A percentile compares a stretch with the other conserved stretches of the same genome.
Conservation (phyloP, 1,284 basidiomycete genomes). For the Athelia sp. region DNA sequence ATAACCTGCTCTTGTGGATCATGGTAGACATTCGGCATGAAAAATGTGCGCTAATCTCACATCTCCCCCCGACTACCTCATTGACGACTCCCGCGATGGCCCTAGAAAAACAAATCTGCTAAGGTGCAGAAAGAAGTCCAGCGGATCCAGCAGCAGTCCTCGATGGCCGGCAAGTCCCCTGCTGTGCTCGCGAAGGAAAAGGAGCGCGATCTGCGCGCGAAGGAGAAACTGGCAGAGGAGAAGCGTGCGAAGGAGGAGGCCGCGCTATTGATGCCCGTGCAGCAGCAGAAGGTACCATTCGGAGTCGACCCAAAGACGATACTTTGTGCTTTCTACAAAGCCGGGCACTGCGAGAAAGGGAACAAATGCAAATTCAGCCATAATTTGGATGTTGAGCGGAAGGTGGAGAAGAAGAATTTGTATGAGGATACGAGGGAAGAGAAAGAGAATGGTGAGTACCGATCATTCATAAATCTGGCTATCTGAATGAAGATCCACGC, state of each 20-base stretch:
- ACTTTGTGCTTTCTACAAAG: slow-evolving; percentile 86
- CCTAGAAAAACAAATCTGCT: slow-evolving; percentile 89
- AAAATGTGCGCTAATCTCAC: slow-evolving; percentile 59
- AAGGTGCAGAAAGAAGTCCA: slow-evolving; percentile 88
- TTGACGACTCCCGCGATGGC: slow-evolving; percentile 4
- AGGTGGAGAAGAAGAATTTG: slow-evolving; percentile 94
- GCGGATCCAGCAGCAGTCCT: slow-evolving; percentile 72
- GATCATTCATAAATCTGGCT: too few species aligned
- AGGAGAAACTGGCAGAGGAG: slow-evolving; percentile 78
- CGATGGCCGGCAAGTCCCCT: slow-evolving; percentile 73
- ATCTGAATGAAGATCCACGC: too few species aligned
- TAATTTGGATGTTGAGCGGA: slow-evolving; percentile 82
- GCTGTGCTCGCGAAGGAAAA: slow-evolving; percentile 78
- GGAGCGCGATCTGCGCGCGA: slow-evolving; percentile 74
- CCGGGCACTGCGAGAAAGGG: slow-evolving; percentile 86
- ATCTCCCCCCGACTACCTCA: slow-evolving; percentile 4
- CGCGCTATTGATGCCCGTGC: slow-evolving; percentile 72
- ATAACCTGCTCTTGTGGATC: slow-evolving; percentile 24
- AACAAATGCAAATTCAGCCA: slow-evolving; percentile 96
- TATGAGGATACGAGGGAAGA: slow-evolving; percentile 89
- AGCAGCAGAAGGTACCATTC: slow-evolving; percentile 87
- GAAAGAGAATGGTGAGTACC: slow-evolving; percentile 66
- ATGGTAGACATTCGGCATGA: slow-evolving; percentile 84
- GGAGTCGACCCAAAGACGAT: slow-evolving; percentile 94
- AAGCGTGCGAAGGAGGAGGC: slow-evolving; percentile 85